Evolutionary conservation across 768 basidiomycete genomes (phyloP).

Genomic region (Tricholoma matsutake): DNA sequence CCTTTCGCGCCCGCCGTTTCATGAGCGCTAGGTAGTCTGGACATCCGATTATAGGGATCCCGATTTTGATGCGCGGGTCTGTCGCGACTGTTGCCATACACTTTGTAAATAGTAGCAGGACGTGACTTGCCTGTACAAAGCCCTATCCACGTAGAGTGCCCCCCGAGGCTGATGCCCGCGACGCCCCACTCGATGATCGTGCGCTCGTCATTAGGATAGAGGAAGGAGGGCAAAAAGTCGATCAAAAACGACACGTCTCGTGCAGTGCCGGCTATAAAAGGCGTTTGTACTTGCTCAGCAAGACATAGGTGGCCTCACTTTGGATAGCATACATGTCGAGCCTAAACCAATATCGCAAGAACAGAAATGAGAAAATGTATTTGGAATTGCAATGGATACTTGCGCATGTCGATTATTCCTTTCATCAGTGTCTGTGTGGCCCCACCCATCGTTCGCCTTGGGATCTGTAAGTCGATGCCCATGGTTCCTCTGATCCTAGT

Average conservation of each 20-base stretch:
- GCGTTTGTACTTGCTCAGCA: not conserved
- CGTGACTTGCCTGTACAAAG: slow-evolving; percentile 42
- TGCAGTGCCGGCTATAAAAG: slow-evolving; percentile 54
- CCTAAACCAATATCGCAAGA: slow-evolving; percentile 19
- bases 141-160: slow-evolving; percentile 78
- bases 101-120: not conserved
- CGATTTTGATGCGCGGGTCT: slow-evolving; percentile 47
- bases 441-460: slow-evolving; percentile 37
- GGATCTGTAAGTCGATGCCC: slow-evolving; percentile 33
- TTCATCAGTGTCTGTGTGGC: slow-evolving; percentile 17
- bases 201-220: slow-evolving; percentile 68
- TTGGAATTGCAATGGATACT: slow-evolving; percentile 16
- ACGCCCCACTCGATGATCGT: slow-evolving; percentile 66
- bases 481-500: slow-evolving; percentile 47
- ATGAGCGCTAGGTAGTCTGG: slow-evolving; percentile 65
- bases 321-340: slow-evolving; percentile 49
- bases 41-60: slow-evolving; percentile 62
- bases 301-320: slow-evolving; percentile 22
- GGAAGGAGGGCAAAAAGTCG: slow-evolving; percentile 70
- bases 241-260: slow-evolving; percentile 78
- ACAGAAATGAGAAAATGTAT: not conserved
- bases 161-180: slow-evolving; percentile 78
- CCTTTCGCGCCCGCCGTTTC: slow-evolving; percentile 46
- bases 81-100: not conserved
- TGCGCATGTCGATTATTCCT: slow-evolving; percentile 41